Evolutionary conservation across 176 grass and related monocot species (phyloP).

Genomic region (Urochloa ruziziensis): DNA sequence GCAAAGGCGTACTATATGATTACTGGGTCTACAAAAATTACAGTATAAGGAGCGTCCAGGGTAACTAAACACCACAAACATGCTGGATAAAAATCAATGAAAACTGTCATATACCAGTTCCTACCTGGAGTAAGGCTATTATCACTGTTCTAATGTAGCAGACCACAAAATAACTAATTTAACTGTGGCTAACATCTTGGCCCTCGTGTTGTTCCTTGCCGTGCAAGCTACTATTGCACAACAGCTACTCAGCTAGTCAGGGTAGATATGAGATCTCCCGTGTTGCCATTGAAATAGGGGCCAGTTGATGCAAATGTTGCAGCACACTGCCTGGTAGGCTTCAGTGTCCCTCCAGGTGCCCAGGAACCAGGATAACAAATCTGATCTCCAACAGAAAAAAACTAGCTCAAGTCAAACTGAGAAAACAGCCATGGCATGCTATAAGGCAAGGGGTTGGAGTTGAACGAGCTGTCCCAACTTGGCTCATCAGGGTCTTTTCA

Average conservation of each 20-base stretch:
- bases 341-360: background rate
- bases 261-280: background rate
- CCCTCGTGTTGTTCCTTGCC: background rate
- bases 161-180: background rate
- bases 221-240: constrained; percentile 24
- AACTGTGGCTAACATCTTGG: background rate
- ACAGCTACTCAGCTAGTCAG: background rate
- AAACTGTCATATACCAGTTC: background rate
- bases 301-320: constrained; percentile 7
- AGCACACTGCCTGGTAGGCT: background rate
- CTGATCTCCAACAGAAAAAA: background rate
- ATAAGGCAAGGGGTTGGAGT: background rate
- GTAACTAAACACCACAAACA: background rate
- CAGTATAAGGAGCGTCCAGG: background rate
- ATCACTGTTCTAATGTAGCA: background rate
- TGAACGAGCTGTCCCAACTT: constrained; percentile 10
- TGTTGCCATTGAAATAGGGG: background rate
- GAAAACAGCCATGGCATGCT: background rate
- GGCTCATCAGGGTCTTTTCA: background rate
- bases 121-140: background rate
- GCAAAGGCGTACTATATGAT: too few species aligned
- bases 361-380: background rate
- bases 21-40: background rate
- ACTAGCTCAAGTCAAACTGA: constrained; percentile 11
- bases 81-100: background rate